These are phyloP conservation scores for Coemansia sp. DNA, from an alignment of 371 early-diverging fungal genomes.

Conservation along the genomic window DNA sequence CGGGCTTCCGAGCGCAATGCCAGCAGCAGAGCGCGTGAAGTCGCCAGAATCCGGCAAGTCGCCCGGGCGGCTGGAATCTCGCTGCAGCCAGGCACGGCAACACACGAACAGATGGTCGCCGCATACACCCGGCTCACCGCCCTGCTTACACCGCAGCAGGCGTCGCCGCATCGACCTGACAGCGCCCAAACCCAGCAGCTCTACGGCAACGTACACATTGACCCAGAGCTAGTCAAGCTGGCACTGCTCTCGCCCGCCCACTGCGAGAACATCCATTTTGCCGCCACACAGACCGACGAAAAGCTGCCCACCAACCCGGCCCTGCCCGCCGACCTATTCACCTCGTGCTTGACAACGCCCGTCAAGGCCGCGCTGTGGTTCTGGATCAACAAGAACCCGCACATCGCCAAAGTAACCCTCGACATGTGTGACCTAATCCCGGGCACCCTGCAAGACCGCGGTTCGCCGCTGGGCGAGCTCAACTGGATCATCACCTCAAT, in stretches of 20 bases:
- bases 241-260: constrained; percentile 43
- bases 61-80: constrained; percentile 11
- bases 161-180: constrained; percentile 12
- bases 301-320: constrained; percentile 89
- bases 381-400: constrained; percentile 84
- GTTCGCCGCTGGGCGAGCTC: constrained; percentile 93
- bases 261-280: constrained; percentile 93
- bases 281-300: constrained; percentile 85
- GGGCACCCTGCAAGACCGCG: constrained; percentile 82
- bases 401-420: constrained; percentile 53
- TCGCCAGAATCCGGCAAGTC: constrained; percentile 30
- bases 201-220: constrained; percentile 17
- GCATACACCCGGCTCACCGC: constrained; percentile 13
- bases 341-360: constrained; percentile 94
- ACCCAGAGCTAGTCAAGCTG: constrained; percentile 33
- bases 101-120: constrained; percentile 4
- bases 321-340: constrained; percentile 95
- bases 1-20: constrained; percentile 85
- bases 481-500: constrained; percentile 98
- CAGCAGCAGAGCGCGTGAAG: constrained; percentile 76
- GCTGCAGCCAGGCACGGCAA: constrained; percentile 13
- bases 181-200: background rate
- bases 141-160: constrained; percentile 15
- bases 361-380: constrained; percentile 92
- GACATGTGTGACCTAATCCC: constrained; percentile 89